Conservation (phyloP, 2,329 filamentous ascomycete species). For the Ilyonectria destructans region DNA sequence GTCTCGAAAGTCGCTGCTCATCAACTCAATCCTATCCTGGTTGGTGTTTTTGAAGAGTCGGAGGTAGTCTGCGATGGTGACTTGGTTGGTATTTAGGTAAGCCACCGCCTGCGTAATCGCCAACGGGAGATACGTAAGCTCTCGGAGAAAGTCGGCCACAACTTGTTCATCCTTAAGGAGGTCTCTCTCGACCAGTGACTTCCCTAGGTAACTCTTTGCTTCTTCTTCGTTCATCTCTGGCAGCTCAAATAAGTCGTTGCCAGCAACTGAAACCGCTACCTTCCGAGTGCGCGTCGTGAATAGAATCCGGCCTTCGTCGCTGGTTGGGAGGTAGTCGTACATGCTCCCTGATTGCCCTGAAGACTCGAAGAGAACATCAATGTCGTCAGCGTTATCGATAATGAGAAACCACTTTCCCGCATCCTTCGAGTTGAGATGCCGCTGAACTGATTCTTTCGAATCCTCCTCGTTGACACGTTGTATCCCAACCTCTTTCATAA, state of each 20-base stretch:
- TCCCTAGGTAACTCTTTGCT: slow-evolving; percentile 44
- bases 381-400: slow-evolving; percentile 61
- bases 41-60: slow-evolving; percentile 42
- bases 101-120: slow-evolving; percentile 53
- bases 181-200: neutral
- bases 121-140: slow-evolving; percentile 47
- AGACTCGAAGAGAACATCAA: slow-evolving; percentile 38
- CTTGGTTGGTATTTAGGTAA: slow-evolving; percentile 49
- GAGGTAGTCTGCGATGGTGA: slow-evolving; percentile 47
- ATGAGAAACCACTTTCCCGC: slow-evolving; percentile 58
- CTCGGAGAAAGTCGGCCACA: neutral
- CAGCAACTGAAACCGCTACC: slow-evolving; percentile 36
- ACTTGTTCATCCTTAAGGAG: slow-evolving; percentile 10
- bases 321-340: slow-evolving; percentile 48
- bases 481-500: slow-evolving; percentile 48
- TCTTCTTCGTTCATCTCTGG: slow-evolving; percentile 30
- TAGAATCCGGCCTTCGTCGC: slow-evolving; percentile 51
- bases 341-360: slow-evolving; percentile 32
- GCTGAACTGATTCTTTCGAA: neutral
- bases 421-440: slow-evolving; percentile 46
- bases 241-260: neutral
- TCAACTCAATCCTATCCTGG: neutral
- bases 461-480: slow-evolving; percentile 40
- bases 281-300: slow-evolving; percentile 55
- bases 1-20: slow-evolving; percentile 52